phyloP scores from a whole-genome alignment of 345 rosid genomes.

The Lepidium didymum region DNA sequence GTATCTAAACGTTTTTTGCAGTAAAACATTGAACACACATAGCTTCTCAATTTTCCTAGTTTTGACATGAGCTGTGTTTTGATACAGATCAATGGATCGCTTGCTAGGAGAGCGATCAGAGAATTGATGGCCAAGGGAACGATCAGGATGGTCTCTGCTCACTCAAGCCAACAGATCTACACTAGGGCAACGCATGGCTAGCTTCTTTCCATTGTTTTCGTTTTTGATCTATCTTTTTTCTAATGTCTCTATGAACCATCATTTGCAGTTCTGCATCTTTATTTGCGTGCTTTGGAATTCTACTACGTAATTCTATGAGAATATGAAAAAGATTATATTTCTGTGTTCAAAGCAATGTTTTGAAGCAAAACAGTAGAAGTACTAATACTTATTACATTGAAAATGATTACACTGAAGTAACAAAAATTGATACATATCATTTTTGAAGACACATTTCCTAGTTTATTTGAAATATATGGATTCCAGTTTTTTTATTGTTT shows the following conservation, averaged over 20 bases:
- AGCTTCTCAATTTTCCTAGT: background rate
- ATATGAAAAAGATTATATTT: background rate
- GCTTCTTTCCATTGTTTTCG: background rate
- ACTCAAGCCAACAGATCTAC: conserved; percentile 81
- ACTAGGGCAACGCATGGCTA: conserved; percentile 71
- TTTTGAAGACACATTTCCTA: background rate
- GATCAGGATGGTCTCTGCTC: conserved; percentile 69
- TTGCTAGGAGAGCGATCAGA: conserved; percentile 65
- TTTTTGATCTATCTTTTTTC: background rate
- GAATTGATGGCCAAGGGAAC: conserved; percentile 76
- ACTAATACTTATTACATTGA: background rate
- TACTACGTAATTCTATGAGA: background rate
- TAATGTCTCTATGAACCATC: background rate
- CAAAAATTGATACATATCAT: background rate
- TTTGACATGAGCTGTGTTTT: background rate
- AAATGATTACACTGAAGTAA: background rate
- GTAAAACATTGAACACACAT: background rate
- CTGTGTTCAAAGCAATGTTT: background rate
- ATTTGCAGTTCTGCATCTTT: background rate
- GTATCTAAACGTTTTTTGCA: background rate
- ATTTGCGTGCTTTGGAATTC: background rate
- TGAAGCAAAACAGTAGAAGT: background rate
- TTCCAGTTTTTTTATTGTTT: background rate
- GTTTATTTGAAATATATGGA: background rate
- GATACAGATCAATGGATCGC: conserved; percentile 58